Base-by-base conservation (phyloP, 768 basidiomycete species). In the Boletus subparvulus region DNA sequence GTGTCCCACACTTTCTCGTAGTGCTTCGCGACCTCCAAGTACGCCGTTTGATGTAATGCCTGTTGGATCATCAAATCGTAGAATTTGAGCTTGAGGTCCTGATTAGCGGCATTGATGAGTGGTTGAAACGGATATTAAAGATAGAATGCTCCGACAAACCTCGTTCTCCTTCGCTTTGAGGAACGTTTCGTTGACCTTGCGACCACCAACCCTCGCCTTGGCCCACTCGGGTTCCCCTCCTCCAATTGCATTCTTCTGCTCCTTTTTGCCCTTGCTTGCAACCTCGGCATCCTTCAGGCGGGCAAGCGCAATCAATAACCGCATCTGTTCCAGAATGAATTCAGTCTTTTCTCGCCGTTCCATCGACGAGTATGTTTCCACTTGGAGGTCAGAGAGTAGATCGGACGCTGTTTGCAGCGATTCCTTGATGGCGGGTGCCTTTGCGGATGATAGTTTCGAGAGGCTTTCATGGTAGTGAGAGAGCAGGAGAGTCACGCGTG, bases 321-420 rank as follows among this genome's bases (percentile, higher is more conserved):
- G 81, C 94, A 99, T 98, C 73, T 98, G 97, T 73, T 98, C 96
- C 43, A 98, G 76, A 62, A 99, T 91, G 67, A 99, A 98, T 70
- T 98, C 94, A 5, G 94, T 97, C 80, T 99, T 99, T 74, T 99
- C 97, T 67, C 90, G 78, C 57, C 94, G 86, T 61, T 98, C 93
- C 97, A 99, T 98, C 7, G 92, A 94, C 14, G 95, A 98, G 71
- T 98, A 99, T 2, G 97, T 98, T 75, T 99, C 97, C 39, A 99
- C 95, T 76, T 98, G 95, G 3, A 99, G 84, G 56, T 99, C 97
- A 24, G 88, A 88, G 58, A 98, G 80, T 30, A 98, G 77, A 61
- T 98, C 97, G 0, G 92, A 94, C 7, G 97, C 94, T 0, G 86
- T 88, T 65, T 90, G 85, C 39, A 93, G 75, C 41, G 87, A 83